Base-by-base conservation (phyloP, 257 asterid genomes). In the Forsythia suspensa region DNA sequence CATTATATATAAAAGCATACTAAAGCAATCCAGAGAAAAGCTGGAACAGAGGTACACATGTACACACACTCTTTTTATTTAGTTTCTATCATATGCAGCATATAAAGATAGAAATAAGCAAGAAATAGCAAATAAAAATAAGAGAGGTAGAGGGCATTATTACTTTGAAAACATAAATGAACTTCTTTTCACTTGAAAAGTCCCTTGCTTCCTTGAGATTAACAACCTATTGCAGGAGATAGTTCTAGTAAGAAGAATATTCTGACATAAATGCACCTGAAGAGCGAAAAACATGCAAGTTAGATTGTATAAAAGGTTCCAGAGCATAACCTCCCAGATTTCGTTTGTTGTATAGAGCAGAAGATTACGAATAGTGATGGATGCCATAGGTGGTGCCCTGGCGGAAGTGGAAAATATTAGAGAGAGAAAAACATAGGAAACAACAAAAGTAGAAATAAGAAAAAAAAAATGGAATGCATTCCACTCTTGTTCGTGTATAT, bases 361-460 rank as follows among this genome's bases (percentile, higher is more conserved):
- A 87, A 96, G 99, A 82, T 94, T 96, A 79, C 84, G 95, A 77
- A 96, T 89, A 82, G 99, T 96, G 77, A 96, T 91, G 85, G 99
- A 94, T 48, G 97, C 97, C 97, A 96, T 94, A 10, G 99, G 99
- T 70, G 99, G 89, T 78, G 98, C 97, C 99, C 99, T 96, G 90
- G 86, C 83, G 82, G 82, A 81, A 48, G 42, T 68, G 40, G 73
- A 77, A 79, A 74, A 65, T 57, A 76, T 77, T 74, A 81, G 43
- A 70, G 46, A 63, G 71, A 44, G 55, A 34, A 59, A 77, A 83
- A 79, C 44, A 57, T 73, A 59, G 70, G 75, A 80, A 70, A 71
- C 37, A 70, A 71, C 76, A 29, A 40, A 34, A 10, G 11, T 6
- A 73, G 57, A 59, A 76, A 48, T 52, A 77, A 80, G 37, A 57